These are phyloP conservation scores for Aristolochia californica DNA, from an alignment of 164 flowering plant genomes.

Conservation along the genomic window DNA sequence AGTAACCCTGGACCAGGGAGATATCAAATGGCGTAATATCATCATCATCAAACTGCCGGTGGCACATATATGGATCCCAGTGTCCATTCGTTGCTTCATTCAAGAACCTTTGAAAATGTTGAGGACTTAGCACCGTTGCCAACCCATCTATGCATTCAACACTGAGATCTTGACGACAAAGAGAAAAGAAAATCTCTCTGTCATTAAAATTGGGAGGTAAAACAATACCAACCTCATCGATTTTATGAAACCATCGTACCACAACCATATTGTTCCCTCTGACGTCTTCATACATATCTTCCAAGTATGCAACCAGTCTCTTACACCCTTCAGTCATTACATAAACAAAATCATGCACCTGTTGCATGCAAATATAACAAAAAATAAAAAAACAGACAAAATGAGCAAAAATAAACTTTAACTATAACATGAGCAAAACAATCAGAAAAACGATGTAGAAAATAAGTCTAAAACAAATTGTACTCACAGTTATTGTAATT, in stretches of 20 bases:
- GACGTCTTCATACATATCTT: constrained; percentile 80
- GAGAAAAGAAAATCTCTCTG: constrained; percentile 96
- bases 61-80: constrained; percentile 55
- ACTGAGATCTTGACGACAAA: constrained; percentile 88
- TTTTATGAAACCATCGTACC: constrained; percentile 97
- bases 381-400: background rate
- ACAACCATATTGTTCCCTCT: constrained; percentile 72
- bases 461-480: background rate
- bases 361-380: background rate
- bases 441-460: background rate
- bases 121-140: constrained; percentile 70
- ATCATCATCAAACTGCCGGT: constrained; percentile 50
- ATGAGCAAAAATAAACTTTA: background rate
- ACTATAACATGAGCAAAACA: background rate
- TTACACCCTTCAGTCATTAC: constrained; percentile 71
- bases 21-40: constrained; percentile 60
- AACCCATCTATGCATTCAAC: constrained; percentile 93
- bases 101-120: constrained; percentile 51
- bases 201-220: constrained; percentile 63
- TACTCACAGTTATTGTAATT: constrained; percentile 58
- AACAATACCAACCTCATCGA: constrained; percentile 83
- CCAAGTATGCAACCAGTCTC: constrained; percentile 71
- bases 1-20: constrained; percentile 64
- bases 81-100: constrained; percentile 24
- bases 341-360: constrained; percentile 74